Evolutionary conservation across 2,329 filamentous ascomycete genomes (phyloP).

Genomic region (Plenodomus tracheiphilus): DNA sequence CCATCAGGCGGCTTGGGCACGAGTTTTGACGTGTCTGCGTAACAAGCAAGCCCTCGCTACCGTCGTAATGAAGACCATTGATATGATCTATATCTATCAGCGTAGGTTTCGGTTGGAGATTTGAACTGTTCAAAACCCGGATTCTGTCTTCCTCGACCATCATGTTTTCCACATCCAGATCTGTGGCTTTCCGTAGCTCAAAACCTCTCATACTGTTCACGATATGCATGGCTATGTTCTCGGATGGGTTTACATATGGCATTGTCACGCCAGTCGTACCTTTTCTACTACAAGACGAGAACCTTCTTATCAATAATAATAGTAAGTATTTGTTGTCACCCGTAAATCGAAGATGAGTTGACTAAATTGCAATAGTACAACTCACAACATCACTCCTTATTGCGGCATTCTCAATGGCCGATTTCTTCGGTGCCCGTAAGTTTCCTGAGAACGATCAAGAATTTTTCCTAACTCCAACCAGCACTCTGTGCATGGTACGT

Average conservation of each 20-base stretch:
- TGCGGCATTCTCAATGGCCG: slow-evolving; percentile 10
- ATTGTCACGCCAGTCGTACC: slow-evolving; percentile 15
- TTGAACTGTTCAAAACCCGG: not conserved
- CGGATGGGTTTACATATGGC: slow-evolving; percentile 16
- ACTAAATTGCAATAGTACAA: slow-evolving; percentile 7
- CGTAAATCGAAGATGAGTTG: too few relatives aligned
- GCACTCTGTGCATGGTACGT: slow-evolving; percentile 17
- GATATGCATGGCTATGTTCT: slow-evolving; percentile 16
- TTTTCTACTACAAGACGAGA: slow-evolving; percentile 13
- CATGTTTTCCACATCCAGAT: not conserved
- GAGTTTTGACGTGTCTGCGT: too few relatives aligned
- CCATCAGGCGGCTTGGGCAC: too few relatives aligned
- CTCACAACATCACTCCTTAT: slow-evolving; percentile 11
- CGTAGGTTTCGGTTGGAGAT: too few relatives aligned
- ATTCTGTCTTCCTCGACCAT: not conserved
- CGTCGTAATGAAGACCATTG: too few relatives aligned
- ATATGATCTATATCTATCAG: too few relatives aligned
- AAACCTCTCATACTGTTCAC: slow-evolving; percentile 14
- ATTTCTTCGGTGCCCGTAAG: slow-evolving; percentile 12
- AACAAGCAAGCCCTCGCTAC: too few relatives aligned
- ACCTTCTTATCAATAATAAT: slow-evolving; percentile 4
- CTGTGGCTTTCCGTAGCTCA: slow-evolving; percentile 9
- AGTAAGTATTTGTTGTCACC: too few relatives aligned
- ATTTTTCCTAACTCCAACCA: not conserved
- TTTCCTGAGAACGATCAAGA: not conserved